These are phyloP conservation scores for Penicillium lividum DNA, from an alignment of 495 filamentous ascomycete species.

Conservation along the genomic window DNA sequence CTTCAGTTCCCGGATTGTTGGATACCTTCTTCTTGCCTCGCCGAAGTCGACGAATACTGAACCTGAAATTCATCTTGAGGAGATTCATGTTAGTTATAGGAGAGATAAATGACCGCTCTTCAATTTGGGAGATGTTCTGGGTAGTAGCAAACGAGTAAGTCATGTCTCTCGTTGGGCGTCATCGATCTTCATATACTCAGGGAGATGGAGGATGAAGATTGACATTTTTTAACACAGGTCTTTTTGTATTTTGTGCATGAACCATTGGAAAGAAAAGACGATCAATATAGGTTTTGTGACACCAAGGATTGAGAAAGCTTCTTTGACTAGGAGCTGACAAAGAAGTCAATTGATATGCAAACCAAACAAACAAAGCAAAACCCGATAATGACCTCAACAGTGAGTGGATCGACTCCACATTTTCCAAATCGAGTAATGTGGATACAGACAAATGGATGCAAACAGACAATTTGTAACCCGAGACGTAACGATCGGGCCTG, in stretches of 20 bases:
- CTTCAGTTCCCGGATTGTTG: background rate
- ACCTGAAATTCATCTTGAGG: background rate
- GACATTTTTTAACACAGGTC: background rate
- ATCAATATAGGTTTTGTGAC: too few relatives aligned
- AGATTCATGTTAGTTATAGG: background rate
- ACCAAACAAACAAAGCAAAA: slow-evolving; percentile 14
- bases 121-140: background rate
- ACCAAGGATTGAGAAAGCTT: too few relatives aligned
- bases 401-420: background rate
- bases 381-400: slow-evolving; percentile 15
- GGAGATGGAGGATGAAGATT: background rate
- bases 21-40: background rate
- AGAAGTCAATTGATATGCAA: background rate
- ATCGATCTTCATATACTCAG: background rate
- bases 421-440: slow-evolving; percentile 4
- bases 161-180: background rate
- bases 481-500: slow-evolving; percentile 16
- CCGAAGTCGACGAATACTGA: background rate
- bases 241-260: background rate
- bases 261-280: too few relatives aligned
- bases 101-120: background rate
- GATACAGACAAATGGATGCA: slow-evolving; percentile 7
- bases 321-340: too few relatives aligned
- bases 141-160: background rate
- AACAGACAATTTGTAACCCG: slow-evolving; percentile 22